phyloP scores from a whole-genome alignment of 306 rosid genomes.

The Dalbergia cochinchinensis region DNA sequence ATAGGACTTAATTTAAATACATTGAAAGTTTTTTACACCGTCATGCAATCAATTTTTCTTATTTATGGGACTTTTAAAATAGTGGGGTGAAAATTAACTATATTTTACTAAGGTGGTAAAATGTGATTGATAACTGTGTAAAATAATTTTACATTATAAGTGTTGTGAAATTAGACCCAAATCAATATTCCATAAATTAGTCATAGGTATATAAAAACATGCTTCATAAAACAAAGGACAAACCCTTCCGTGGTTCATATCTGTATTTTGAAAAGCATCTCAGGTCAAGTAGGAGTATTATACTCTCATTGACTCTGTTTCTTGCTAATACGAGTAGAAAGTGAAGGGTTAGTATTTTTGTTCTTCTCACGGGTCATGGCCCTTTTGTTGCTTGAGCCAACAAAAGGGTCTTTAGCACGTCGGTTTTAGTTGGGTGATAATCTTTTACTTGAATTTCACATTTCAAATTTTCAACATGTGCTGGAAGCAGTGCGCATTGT shows the following conservation, averaged over 20 bases:
- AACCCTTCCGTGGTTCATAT: background rate
- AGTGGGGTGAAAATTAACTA: no score
- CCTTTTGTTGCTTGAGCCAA: background rate
- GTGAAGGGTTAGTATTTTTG: background rate
- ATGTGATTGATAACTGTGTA: no score
- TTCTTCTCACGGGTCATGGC: background rate
- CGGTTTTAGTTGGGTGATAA: no score
- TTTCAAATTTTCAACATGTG: background rate
- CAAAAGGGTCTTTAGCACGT: background rate
- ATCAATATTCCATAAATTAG: background rate
- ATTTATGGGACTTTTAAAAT: no score
- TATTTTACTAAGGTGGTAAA: no score
- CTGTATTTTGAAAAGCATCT: background rate
- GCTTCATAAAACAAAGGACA: background rate
- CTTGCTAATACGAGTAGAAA: background rate
- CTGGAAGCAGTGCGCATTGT: conserved; percentile 42
- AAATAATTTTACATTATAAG: no score
- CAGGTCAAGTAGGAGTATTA: background rate
- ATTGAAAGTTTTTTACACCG: no score
- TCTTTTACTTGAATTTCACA: no score
- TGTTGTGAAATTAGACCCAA: no score
- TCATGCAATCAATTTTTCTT: no score
- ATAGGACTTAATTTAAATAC: background rate
- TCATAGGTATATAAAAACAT: conserved; percentile 9
- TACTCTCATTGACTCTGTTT: background rate